These are phyloP conservation scores for Sergeia podlipaevii DNA, from an alignment of 208 protist genomes.

Conservation along the genomic window DNA sequence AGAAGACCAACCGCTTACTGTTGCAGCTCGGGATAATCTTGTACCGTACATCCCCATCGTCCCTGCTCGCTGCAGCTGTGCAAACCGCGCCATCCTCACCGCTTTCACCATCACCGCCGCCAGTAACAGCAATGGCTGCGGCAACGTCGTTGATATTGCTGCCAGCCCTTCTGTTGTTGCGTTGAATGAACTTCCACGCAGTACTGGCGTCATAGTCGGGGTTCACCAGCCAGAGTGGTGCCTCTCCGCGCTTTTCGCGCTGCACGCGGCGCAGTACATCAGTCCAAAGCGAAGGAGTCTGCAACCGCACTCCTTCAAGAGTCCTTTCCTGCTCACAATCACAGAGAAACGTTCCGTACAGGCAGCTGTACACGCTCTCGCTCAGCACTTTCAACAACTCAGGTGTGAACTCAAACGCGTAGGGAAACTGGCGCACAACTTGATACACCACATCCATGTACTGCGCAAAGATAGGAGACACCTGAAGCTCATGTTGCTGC, in stretches of 20 bases:
- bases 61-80: not conserved
- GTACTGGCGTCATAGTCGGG: constrained; percentile 47
- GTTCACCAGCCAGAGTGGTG: constrained; percentile 69
- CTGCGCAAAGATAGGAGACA: constrained; percentile 94
- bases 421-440: constrained; percentile 88
- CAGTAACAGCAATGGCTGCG: not conserved
- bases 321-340: constrained; percentile 79
- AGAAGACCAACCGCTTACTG: constrained; percentile 71
- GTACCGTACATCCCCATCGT: not conserved
- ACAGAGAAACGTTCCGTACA: constrained; percentile 85
- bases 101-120: not conserved
- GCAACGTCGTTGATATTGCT: not conserved
- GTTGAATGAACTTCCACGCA: constrained; percentile 53
- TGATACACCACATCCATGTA: constrained; percentile 96
- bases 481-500: constrained; percentile 38
- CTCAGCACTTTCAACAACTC: constrained; percentile 81
- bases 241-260: constrained; percentile 39
- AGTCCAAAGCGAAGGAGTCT: constrained; percentile 74
- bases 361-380: constrained; percentile 79
- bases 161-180: not conserved
- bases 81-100: not conserved
- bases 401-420: constrained; percentile 94
- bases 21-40: constrained; percentile 54
- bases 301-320: constrained; percentile 65
- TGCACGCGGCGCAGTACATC: constrained; percentile 44